phyloP scores from a whole-genome alignment of 2,329 filamentous ascomycete species.

The Sphaerulina musiva region DNA sequence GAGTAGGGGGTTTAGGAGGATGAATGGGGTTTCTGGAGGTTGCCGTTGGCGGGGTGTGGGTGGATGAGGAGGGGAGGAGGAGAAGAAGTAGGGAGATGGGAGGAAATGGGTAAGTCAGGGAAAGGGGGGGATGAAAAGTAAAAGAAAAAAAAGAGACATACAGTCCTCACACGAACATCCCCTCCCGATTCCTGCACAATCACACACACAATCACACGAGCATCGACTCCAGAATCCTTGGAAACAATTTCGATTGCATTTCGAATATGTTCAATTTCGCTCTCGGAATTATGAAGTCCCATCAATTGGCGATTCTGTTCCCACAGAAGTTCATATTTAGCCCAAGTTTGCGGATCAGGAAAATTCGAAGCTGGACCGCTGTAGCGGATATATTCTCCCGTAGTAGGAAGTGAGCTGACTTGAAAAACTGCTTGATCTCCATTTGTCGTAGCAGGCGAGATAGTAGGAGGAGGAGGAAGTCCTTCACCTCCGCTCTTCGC shows the following conservation, averaged over 20 bases:
- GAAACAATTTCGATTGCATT: constrained; percentile 3
- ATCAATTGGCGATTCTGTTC: constrained; percentile 4
- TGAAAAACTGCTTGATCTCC: too few relatives aligned
- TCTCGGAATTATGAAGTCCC: constrained; percentile 1
- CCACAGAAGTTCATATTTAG: constrained; percentile 8
- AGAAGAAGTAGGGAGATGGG: too few relatives aligned
- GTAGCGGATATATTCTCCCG: constrained; percentile 1
- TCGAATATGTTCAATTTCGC: neutral
- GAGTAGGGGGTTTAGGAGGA: neutral
- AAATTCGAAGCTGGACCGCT: constrained; percentile 3
- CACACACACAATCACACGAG: constrained; percentile 4
- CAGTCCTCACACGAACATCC: constrained; percentile 6
- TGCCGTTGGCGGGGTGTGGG: too few relatives aligned
- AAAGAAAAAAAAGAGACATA: neutral
- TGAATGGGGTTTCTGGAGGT: too few relatives aligned
- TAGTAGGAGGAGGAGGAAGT: neutral
- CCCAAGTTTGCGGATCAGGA: constrained; percentile 4
- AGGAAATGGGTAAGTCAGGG: too few relatives aligned
- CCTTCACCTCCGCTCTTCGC: neutral
- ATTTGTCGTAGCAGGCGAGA: neutral
- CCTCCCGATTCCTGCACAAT: constrained; percentile 10
- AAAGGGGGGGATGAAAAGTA: too few relatives aligned
- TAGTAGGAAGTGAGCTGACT: neutral
- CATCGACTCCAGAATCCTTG: constrained; percentile 1
- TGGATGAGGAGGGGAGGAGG: too few relatives aligned